Evolutionary conservation across 148 eudicot genomes (phyloP).

Genomic region (Limonium bicolor): DNA sequence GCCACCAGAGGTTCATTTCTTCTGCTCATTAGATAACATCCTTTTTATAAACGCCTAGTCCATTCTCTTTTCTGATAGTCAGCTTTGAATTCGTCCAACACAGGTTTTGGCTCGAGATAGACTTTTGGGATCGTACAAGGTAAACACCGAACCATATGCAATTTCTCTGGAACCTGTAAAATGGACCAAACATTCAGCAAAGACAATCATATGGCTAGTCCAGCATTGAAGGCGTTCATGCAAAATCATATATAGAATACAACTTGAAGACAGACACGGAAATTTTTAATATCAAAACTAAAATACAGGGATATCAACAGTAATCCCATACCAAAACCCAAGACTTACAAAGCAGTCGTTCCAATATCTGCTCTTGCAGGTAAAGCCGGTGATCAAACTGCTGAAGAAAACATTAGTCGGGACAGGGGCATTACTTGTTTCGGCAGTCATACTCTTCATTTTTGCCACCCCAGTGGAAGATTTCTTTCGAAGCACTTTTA

Average conservation of each 20-base stretch:
- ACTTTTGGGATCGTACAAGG: constrained; percentile 89
- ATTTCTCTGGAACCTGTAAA: not conserved
- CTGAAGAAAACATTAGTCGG: constrained; percentile 92
- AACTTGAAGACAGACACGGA: too few relatives aligned
- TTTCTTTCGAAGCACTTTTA: constrained; percentile 32
- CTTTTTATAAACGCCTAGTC: not conserved
- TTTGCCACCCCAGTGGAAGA: constrained; percentile 87
- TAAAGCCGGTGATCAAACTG: constrained; percentile 87
- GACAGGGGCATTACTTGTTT: constrained; percentile 70
- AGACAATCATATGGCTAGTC: too few relatives aligned
- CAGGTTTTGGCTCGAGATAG: constrained; percentile 96
- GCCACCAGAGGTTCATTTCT: constrained; percentile 82
- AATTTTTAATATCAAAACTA: too few relatives aligned
- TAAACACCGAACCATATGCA: constrained; percentile 4
- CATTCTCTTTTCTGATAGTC: too few relatives aligned
- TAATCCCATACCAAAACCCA: too few relatives aligned
- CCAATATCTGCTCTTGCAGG: constrained; percentile 25
- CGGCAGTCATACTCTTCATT: constrained; percentile 46
- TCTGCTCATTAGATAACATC: not conserved
- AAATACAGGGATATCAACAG: too few relatives aligned
- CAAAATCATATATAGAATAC: too few relatives aligned
- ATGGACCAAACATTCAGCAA: too few relatives aligned
- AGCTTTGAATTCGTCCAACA: not conserved
- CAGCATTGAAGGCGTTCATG: too few relatives aligned
- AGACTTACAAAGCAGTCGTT: too few relatives aligned